phyloP scores from a whole-genome alignment of 106 monocot genomes.

The Phalaenopsis aphrodite region DNA sequence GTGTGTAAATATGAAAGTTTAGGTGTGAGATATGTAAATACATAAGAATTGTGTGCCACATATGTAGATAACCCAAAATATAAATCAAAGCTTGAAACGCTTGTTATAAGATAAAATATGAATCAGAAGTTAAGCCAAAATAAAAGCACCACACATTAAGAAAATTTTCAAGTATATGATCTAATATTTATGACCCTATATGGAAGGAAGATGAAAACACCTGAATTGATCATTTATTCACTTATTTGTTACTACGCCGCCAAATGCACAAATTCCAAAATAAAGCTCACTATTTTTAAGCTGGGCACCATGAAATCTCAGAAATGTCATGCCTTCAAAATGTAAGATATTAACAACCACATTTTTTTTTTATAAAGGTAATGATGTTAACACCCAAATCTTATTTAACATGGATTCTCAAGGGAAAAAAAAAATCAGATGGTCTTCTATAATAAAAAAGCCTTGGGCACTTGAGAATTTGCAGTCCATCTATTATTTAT shows the following conservation, averaged over 20 bases:
- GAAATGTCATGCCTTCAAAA: neutral
- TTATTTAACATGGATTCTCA: neutral
- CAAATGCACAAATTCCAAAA: neutral
- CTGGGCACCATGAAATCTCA: neutral
- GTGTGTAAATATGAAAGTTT: too few relatives aligned
- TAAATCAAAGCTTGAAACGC: too few relatives aligned
- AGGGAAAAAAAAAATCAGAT: neutral
- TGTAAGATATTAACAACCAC: neutral
- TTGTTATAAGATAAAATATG: too few relatives aligned
- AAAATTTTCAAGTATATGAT: too few relatives aligned
- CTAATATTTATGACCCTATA: too few relatives aligned
- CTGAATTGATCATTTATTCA: neutral
- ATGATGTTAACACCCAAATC: neutral
- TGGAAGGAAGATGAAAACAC: too few relatives aligned
- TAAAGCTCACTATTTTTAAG: neutral
- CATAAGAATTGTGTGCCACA: too few relatives aligned
- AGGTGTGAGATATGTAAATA: too few relatives aligned
- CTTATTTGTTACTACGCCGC: neutral
- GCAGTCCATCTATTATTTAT: neutral
- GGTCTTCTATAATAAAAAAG: neutral
- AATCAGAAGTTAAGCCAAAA: too few relatives aligned
- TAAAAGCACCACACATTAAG: too few relatives aligned
- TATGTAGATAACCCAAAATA: too few relatives aligned
- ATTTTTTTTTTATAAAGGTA: neutral
- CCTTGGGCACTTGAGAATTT: neutral